These are phyloP conservation scores for Aureobasidium sp. DNA, from an alignment of 2,329 filamentous ascomycete species.

Conservation along the genomic window DNA sequence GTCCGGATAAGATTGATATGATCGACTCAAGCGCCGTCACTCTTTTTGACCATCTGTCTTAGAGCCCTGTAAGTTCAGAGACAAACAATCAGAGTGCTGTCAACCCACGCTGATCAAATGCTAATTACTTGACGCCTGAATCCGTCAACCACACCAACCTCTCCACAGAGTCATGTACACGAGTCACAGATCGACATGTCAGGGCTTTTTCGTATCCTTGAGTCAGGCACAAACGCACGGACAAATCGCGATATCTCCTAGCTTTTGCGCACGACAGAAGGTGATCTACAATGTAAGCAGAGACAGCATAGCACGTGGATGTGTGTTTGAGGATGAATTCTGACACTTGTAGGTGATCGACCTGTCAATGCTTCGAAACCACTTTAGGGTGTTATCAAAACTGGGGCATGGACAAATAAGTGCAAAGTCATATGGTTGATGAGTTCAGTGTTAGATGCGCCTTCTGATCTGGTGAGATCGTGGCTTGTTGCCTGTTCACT, in stretches of 20 bases:
- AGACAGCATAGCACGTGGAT: neutral
- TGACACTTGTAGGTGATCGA: neutral
- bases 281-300: neutral
- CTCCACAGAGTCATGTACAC: neutral
- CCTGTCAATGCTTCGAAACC: neutral
- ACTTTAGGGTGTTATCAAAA: neutral
- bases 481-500: too few species aligned
- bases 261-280: accelerated
- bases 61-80: neutral
- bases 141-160: neutral
- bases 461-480: too few species aligned
- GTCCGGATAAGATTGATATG: neutral
- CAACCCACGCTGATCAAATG: neutral
- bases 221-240: neutral
- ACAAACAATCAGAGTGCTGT: neutral
- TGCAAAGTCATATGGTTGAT: too few species aligned
- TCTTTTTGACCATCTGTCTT: neutral
- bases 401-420: neutral
- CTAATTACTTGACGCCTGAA: neutral
- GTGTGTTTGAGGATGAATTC: neutral
- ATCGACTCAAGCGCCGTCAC: neutral
- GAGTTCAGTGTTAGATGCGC: too few species aligned
- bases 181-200: neutral
- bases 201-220: neutral
- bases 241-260: neutral